These are phyloP conservation scores for Populus ilicifolia DNA, from an alignment of 345 rosid species.

Conservation along the genomic window DNA sequence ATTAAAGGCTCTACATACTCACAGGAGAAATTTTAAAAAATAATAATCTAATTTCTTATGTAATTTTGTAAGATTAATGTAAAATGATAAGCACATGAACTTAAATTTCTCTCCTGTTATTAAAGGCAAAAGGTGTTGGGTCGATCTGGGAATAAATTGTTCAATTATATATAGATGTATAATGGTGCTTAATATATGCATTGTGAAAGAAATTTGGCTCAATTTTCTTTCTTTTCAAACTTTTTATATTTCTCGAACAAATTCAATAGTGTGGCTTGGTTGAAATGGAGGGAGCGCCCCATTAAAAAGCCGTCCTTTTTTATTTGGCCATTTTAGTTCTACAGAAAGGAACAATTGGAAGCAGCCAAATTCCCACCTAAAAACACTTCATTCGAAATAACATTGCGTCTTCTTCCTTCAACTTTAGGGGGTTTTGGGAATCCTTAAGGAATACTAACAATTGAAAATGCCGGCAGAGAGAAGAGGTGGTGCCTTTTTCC, in stretches of 20 bases:
- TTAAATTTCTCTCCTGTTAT: too few species aligned
- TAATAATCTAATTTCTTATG: background rate
- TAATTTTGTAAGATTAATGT: background rate
- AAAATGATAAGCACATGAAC: background rate
- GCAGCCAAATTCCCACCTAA: constrained; percentile 37
- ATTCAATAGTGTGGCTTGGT: background rate
- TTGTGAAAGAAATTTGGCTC: background rate
- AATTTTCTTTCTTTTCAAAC: background rate
- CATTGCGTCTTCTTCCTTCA: constrained; percentile 26
- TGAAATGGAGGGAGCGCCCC: constrained; percentile 33
- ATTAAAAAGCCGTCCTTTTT: constrained; percentile 2
- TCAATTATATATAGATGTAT: too few species aligned
- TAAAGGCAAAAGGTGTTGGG: too few species aligned
- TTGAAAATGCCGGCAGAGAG: constrained; percentile 27
- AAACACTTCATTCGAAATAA: constrained; percentile 32
- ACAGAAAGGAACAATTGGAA: constrained; percentile 19
- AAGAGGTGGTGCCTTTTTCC: constrained; percentile 31
- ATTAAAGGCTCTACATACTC: background rate
- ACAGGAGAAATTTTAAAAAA: background rate
- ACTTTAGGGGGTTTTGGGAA: constrained; percentile 32
- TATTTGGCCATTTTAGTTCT: background rate
- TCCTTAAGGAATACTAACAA: constrained; percentile 38
- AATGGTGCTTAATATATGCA: background rate
- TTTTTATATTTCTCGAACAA: background rate
- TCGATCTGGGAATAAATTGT: too few species aligned